A percentile compares a stretch with the other conserved stretches of the same genome.
Conservation (phyloP, 768 basidiomycete species). For the Fistulinella prunicolor region DNA sequence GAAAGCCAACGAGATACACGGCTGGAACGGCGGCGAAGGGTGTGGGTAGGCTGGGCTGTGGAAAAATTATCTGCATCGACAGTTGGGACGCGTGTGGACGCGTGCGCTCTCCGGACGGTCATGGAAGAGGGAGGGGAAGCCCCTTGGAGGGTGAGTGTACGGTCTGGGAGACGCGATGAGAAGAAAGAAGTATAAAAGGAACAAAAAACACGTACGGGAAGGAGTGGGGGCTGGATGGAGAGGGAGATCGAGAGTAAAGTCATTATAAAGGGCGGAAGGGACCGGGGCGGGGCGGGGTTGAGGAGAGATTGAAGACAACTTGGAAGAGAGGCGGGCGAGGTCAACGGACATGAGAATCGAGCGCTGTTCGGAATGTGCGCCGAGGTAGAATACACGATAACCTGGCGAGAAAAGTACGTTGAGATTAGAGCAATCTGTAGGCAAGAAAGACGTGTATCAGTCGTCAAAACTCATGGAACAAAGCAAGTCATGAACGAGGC, state of each 20-base stretch:
- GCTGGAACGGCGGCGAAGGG: conserved; percentile 36
- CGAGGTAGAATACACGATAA: conserved; percentile 18
- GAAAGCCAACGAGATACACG: conserved; percentile 44
- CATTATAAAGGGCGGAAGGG: conserved; percentile 22
- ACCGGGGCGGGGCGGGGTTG: conserved; percentile 11
- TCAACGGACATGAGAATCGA: conserved; percentile 31
- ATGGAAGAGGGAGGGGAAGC: conserved; percentile 32
- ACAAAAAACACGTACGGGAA: conserved; percentile 22
- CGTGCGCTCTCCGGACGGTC: conserved; percentile 25
- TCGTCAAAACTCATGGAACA: conserved; percentile 31
- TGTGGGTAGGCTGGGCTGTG: not conserved
- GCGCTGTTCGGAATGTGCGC: too few species aligned
- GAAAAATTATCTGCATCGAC: conserved; percentile 10
- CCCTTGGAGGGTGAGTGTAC: conserved; percentile 11
- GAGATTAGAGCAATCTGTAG: conserved; percentile 7
- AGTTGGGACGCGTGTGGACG: conserved; percentile 18
- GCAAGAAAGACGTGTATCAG: conserved; percentile 24
- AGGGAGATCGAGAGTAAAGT: conserved; percentile 2
- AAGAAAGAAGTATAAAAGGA: conserved; percentile 24
- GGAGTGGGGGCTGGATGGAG: not conserved
- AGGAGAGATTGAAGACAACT: conserved; percentile 14
- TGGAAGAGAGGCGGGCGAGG: conserved; percentile 14
- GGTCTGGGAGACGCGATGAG: conserved; percentile 31
- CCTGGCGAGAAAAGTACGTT: conserved; percentile 2
- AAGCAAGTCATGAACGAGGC: conserved; percentile 28